These are phyloP conservation scores for Brettanomyces anomalus DNA, from an alignment of 805 yeast genomes.

Conservation along the genomic window DNA sequence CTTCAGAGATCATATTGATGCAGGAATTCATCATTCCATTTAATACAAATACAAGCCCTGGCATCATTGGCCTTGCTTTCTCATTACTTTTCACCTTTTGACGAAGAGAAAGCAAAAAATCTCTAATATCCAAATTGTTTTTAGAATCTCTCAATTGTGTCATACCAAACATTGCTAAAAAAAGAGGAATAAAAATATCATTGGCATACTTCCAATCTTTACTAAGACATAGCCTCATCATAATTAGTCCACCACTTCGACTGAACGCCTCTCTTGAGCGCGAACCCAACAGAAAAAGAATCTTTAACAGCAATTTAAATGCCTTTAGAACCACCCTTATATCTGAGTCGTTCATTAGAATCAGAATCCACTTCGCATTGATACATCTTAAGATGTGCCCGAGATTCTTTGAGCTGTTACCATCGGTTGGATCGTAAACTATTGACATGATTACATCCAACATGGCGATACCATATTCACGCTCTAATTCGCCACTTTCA, in stretches of 20 bases:
- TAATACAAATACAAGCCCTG: not conserved
- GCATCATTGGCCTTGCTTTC: not conserved
- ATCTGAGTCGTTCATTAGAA: slow-evolving; percentile 37
- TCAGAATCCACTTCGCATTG: slow-evolving; percentile 56
- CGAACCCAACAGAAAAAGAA: slow-evolving; percentile 38
- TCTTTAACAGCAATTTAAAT: slow-evolving; percentile 36
- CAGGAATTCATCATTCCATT: not conserved
- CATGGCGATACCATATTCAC: slow-evolving; percentile 26
- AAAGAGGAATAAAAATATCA: slow-evolving; percentile 31
- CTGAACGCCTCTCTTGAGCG: slow-evolving; percentile 40
- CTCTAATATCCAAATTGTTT: too few species aligned
- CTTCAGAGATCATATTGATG: not conserved
- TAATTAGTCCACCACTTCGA: slow-evolving; percentile 42
- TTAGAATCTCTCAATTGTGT: not conserved
- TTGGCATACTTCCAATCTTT: slow-evolving; percentile 38
- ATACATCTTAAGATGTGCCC: slow-evolving; percentile 43
- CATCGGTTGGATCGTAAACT: slow-evolving; percentile 27
- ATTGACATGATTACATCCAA: slow-evolving; percentile 31
- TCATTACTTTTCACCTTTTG: too few species aligned
- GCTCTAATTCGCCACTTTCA: slow-evolving; percentile 12
- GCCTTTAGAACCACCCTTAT: slow-evolving; percentile 31
- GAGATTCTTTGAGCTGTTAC: slow-evolving; percentile 7
- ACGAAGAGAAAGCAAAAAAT: too few species aligned
- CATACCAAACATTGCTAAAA: slow-evolving; percentile 39
- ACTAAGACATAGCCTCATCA: slow-evolving; percentile 35